Conservation (phyloP, 1,139 yeast species). For the Hanseniaspora gamundiae region DNA sequence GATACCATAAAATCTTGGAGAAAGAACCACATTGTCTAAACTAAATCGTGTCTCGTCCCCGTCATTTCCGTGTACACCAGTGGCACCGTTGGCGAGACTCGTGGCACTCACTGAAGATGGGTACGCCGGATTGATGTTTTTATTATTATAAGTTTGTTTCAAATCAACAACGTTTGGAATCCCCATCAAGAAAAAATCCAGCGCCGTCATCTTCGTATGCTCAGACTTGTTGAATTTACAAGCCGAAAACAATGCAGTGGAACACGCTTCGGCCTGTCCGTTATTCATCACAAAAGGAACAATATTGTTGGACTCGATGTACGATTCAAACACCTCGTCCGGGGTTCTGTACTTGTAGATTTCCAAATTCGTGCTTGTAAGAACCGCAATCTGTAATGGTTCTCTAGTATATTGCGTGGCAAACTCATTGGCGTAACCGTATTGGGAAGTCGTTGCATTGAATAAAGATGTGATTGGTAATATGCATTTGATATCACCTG, state of each 20-base stretch:
- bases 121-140: constrained; percentile 5
- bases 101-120: constrained; percentile 7
- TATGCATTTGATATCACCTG: constrained; percentile 61
- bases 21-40: constrained; percentile 66
- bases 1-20: constrained; percentile 90
- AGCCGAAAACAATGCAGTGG: constrained; percentile 72
- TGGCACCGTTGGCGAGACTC: constrained; percentile 7
- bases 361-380: constrained; percentile 70
- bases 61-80: constrained; percentile 1
- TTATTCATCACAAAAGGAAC: constrained; percentile 40
- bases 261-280: constrained; percentile 70
- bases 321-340: constrained; percentile 58
- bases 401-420: constrained; percentile 69
- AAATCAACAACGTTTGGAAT: constrained; percentile 28
- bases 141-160: constrained; percentile 21
- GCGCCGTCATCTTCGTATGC: constrained; percentile 24
- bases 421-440: constrained; percentile 70
- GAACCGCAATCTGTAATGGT: constrained; percentile 61
- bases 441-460: constrained; percentile 60
- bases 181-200: constrained; percentile 29
- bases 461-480: constrained; percentile 51
- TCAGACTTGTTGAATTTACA: constrained; percentile 60
- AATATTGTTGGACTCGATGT: constrained; percentile 42
- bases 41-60: constrained; percentile 13
- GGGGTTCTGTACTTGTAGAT: constrained; percentile 71